Evolutionary conservation across 2,329 filamentous ascomycete species (phyloP).

Genomic region (Fonsecaea pugnacius): DNA sequence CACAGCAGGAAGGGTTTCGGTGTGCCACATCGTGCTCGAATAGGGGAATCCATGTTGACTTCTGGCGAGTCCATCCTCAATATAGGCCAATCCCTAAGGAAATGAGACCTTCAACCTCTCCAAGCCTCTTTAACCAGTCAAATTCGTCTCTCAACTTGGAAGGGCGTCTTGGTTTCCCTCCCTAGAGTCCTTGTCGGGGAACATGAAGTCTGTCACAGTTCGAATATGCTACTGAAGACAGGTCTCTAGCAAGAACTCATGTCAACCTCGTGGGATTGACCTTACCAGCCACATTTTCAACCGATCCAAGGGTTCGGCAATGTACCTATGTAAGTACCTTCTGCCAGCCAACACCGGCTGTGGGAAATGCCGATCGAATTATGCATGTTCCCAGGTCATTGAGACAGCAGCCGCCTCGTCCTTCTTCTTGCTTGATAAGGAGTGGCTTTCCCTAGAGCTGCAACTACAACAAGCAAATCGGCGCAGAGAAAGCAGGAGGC

Average conservation of each 20-base stretch:
- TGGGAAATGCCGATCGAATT: neutral
- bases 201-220: neutral
- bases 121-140: neutral
- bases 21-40: neutral
- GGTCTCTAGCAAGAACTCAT: neutral
- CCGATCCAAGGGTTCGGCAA: slow-evolving; percentile 11
- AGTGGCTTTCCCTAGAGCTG: neutral
- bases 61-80: neutral
- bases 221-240: neutral
- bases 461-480: neutral
- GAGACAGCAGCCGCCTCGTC: neutral
- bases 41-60: neutral
- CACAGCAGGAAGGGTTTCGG: neutral
- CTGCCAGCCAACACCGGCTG: neutral
- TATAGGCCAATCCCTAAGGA: neutral
- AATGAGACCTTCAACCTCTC: neutral
- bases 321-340: slow-evolving; percentile 4
- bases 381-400: slow-evolving; percentile 2
- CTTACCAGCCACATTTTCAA: slow-evolving; percentile 12
- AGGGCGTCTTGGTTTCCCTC: neutral
- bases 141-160: neutral
- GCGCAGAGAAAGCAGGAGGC: neutral
- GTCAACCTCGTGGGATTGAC: neutral
- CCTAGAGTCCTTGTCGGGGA: neutral
- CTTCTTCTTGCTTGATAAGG: slow-evolving; percentile 7